Conservation (phyloP, 805 yeast species). For the Brettanomyces custersianus region DNA sequence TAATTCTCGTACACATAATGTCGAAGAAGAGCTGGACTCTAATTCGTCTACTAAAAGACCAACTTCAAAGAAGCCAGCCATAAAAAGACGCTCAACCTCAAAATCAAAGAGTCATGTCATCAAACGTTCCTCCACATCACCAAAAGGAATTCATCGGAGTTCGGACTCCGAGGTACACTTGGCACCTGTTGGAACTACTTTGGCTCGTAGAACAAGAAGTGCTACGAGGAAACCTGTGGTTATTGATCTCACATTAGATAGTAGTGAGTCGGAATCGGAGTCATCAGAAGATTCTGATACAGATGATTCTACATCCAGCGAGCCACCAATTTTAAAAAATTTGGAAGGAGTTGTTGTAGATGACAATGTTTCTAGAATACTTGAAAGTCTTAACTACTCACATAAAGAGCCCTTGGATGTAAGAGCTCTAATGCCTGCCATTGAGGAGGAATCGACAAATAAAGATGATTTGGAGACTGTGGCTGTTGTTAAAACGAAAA, state of each 20-base stretch:
- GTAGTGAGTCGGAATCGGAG: background rate
- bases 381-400: background rate
- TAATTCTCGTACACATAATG: too few species aligned
- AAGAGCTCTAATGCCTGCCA: background rate
- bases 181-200: background rate
- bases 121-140: too few species aligned
- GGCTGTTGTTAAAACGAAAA: background rate
- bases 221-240: constrained; percentile 1
- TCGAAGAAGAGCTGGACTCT: too few species aligned
- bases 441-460: background rate
- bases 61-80: background rate
- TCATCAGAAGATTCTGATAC: background rate
- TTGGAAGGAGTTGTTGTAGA: background rate
- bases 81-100: background rate
- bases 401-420: background rate
- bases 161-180: background rate
- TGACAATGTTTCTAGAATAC: background rate
- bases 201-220: constrained; percentile 1
- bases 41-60: too few species aligned
- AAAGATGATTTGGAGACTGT: background rate
- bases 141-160: too few species aligned
- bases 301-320: too few species aligned
- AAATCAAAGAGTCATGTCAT: too few species aligned
- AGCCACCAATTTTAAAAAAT: background rate
- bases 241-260: constrained; percentile 1